Base-by-base conservation (phyloP, 768 basidiomycete species). In the Lentinula detonsa region DNA sequence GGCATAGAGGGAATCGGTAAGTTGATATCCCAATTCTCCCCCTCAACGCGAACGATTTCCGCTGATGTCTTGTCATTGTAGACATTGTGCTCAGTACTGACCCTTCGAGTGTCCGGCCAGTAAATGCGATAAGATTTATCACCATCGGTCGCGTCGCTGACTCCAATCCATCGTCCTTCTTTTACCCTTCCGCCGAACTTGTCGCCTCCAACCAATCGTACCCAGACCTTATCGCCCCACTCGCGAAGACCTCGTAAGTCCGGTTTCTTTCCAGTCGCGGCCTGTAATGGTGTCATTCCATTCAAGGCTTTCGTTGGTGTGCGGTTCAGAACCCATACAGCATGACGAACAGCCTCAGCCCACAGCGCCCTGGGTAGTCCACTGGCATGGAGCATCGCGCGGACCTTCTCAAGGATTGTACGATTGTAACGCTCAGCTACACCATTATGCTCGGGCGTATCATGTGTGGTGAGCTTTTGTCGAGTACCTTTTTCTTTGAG, bases 361-460 rank as follows among this genome's bases (percentile, higher is more conserved):
- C 76, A 81, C 1, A 80, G 66, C 28, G 40, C 66, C 10, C 62
- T 64, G 0, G 76, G 75, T 1, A 80, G 49, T 0, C 69, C 67
- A 28, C 66, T 64, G 0, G 61, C 65, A 57, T 73, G 64, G 1
- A 77, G 53, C 61, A 81, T 65, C 0, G 76, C 72, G 4, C 69
- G 62, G 1, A 70, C 68, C 1, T 68, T 54, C 40, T 78, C 71
- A 16, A 72, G 0, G 13, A 73, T 61, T 3, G 73, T 77, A 15
- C 70, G 60, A 59, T 77, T 80, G 1, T 63, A 64, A 2, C 71
- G 60, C 63, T 81, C 73, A 0, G 78, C 69, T 5, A 77, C 62
- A 0, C 79, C 76, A 60, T 80, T 78, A 33, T 76, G 67, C 40
- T 72, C 60, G 0, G 73, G 75, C 0, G 72, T 73, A 58, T 79